Conservation (phyloP, 768 basidiomycete species). For the Cubamyces sp. region DNA sequence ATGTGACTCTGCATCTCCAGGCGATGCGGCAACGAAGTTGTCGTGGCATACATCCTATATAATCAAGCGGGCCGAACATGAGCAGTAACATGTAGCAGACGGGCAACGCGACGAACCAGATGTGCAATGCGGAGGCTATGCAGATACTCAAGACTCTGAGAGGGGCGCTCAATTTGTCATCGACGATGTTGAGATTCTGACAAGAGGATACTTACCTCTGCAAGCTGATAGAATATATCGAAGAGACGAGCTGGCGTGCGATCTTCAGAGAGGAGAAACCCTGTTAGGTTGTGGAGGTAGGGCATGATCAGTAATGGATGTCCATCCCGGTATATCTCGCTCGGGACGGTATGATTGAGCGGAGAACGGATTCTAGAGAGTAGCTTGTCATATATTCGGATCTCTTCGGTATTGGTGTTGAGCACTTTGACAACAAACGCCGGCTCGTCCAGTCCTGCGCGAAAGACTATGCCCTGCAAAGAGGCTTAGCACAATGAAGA, state of each 20-base stretch:
- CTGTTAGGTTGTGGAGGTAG: background rate
- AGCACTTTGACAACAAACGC: background rate
- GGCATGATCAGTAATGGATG: background rate
- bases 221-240: background rate
- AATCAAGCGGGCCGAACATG: no score
- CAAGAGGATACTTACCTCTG: background rate
- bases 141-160: background rate
- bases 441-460: background rate
- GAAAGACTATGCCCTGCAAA: background rate
- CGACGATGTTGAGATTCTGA: no score
- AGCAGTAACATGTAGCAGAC: no score
- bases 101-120: background rate
- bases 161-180: no score
- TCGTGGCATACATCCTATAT: no score
- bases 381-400: background rate
- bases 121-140: background rate
- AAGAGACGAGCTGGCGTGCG: background rate
- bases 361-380: background rate
- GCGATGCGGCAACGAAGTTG: no score
- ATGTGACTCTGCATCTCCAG: no score
- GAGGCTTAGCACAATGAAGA: no score
- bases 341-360: background rate
- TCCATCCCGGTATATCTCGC: background rate
- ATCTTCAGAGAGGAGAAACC: no score
- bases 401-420: background rate